A percentile compares a stretch with the other conserved stretches of the same genome.
Evolutionary conservation across 148 eudicot species (phyloP).

Genomic region (Chenopodium album): DNA sequence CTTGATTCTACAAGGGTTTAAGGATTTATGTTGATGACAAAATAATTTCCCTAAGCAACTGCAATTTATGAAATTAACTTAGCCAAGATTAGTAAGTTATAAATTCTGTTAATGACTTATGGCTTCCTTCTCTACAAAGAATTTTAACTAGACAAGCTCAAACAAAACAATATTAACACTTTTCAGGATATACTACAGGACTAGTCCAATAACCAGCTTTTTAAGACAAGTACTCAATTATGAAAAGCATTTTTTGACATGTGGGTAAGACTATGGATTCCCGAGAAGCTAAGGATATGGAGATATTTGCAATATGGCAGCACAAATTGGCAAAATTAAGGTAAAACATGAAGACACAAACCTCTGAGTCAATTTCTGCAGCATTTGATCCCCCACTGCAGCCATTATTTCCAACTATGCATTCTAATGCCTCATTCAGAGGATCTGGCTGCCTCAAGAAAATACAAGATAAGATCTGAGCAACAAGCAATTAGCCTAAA

Average conservation of each 20-base stretch:
- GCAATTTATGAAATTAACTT: not conserved
- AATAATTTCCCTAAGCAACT: not conserved
- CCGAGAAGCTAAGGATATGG: not conserved
- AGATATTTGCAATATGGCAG: not conserved
- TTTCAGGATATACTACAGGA: not conserved
- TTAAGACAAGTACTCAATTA: not conserved
- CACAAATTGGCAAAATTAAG: not conserved
- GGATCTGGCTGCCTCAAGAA: slow-evolving; percentile 79
- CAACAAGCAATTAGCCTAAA: not conserved
- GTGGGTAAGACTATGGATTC: too few species aligned
- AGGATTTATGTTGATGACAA: not conserved
- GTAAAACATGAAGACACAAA: slow-evolving; percentile 24
- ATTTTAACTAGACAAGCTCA: not conserved
- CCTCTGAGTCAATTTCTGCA: slow-evolving; percentile 69
- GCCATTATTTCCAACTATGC: slow-evolving; percentile 62
- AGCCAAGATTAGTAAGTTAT: not conserved
- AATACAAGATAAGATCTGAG: slow-evolving; percentile 5
- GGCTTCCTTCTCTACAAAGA: not conserved
- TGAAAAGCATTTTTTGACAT: not conserved
- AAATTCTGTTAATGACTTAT: not conserved
- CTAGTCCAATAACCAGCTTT: not conserved
- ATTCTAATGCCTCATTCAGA: slow-evolving; percentile 69
- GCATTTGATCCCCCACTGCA: slow-evolving; percentile 55
- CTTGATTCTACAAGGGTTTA: not conserved
- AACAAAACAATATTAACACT: not conserved